Conservation (phyloP, 306 rosid genomes). For the Castanea crenata region DNA sequence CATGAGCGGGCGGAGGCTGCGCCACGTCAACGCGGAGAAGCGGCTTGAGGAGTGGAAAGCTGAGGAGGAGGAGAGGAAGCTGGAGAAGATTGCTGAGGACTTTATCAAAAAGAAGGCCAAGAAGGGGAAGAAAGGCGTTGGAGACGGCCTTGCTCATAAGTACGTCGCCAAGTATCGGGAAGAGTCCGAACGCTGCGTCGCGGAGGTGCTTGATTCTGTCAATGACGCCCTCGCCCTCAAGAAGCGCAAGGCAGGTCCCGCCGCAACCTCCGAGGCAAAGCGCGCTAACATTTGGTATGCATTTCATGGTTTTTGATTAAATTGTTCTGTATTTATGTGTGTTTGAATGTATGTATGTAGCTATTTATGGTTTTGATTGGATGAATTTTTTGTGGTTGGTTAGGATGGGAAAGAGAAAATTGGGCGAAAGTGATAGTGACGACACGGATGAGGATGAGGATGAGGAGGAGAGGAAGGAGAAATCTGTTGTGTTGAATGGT, state of each 20-base stretch:
- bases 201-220: slow-evolving; percentile 69
- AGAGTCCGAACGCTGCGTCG: slow-evolving; percentile 72
- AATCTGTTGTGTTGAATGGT: slow-evolving; percentile 48
- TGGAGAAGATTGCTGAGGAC: slow-evolving; percentile 79
- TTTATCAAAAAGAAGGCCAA: slow-evolving; percentile 71
- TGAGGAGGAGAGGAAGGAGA: slow-evolving; percentile 39
- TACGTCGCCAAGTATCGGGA: slow-evolving; percentile 80
- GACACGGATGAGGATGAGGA: slow-evolving; percentile 45
- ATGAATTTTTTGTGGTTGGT: slow-evolving; percentile 21
- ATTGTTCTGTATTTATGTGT: neutral
- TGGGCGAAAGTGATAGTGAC: slow-evolving; percentile 70
- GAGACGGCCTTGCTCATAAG: slow-evolving; percentile 69
- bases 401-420: slow-evolving; percentile 87
- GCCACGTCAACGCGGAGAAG: slow-evolving; percentile 98
- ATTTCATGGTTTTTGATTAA: neutral
- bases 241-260: slow-evolving; percentile 47
- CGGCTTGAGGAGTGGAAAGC: slow-evolving; percentile 90
- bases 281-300: slow-evolving; percentile 75
- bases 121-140: slow-evolving; percentile 79
- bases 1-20: slow-evolving; percentile 92
- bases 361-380: slow-evolving; percentile 19
- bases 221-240: slow-evolving; percentile 57
- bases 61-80: slow-evolving; percentile 62
- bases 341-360: neutral
- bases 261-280: slow-evolving; percentile 35